Percentiles rank a stretch among this genome's conserved stretches.
phyloP scores from a whole-genome alignment of 2,329 filamentous ascomycete genomes.

The Thermothelomyces thermophilus region DNA sequence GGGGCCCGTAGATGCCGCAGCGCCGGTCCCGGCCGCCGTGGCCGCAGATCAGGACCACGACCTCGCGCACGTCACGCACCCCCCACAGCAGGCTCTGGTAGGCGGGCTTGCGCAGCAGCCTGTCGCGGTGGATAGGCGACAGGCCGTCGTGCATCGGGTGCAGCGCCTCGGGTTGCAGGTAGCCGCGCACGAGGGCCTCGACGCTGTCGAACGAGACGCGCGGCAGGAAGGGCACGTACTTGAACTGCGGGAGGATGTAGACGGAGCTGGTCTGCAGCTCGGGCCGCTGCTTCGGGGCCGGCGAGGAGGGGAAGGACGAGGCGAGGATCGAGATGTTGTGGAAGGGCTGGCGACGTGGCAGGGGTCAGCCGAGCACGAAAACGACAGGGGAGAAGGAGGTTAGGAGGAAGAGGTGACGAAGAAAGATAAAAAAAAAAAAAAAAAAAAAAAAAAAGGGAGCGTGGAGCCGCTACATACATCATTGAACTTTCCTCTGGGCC shows the following conservation, averaged over 20 bases:
- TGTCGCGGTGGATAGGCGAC: constrained; percentile 50
- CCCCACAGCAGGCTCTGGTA: constrained; percentile 46
- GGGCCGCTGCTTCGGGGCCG: constrained; percentile 38
- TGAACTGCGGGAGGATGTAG: constrained; percentile 77
- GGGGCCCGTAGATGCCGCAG: constrained; percentile 74
- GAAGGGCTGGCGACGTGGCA: constrained; percentile 57
- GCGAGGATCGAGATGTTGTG: constrained; percentile 74
- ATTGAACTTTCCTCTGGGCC: constrained; percentile 57
- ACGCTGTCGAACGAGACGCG: constrained; percentile 51
- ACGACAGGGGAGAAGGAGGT: background rate
- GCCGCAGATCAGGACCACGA: constrained; percentile 80
- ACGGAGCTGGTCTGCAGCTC: constrained; percentile 54
- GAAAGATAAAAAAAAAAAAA: background rate
- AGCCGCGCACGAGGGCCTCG: constrained; percentile 56
- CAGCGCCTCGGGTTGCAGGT: constrained; percentile 56
- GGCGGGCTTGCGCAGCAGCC: constrained; percentile 43
- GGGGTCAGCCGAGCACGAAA: background rate
- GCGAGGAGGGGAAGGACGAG: constrained; percentile 61
- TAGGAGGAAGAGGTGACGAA: background rate
- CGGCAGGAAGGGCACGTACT: constrained; percentile 67
- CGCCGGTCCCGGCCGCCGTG: constrained; percentile 75
- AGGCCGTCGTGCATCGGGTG: constrained; percentile 56
- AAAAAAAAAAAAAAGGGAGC: background rate
- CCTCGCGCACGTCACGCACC: constrained; percentile 57
- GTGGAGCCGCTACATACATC: constrained; percentile 44